Evolutionary conservation across 345 rosid species (phyloP), one percentile per base, ranked within the genome.

Genomic region (Salix viminalis): DNA sequence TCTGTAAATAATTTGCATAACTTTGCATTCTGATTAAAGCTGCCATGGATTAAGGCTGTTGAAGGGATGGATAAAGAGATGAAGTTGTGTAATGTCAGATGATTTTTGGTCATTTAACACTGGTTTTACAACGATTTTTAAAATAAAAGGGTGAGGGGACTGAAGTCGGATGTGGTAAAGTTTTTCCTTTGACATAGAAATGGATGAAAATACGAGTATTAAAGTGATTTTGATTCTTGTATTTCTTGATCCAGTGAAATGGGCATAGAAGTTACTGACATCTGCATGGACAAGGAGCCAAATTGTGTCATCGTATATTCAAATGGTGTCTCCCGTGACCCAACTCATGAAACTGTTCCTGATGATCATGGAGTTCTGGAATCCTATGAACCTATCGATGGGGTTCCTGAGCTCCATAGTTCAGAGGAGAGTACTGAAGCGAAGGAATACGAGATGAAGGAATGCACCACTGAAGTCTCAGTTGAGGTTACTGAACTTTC

Each of bases 281-380:
- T 90, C 37, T 90, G 96, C 83, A 88, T 87, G 91, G 98, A 94
- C 83, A 94, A 94, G 77, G 94, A 89, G 82, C 88, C 89, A 54
- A 90, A 91, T 84, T 84, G 83, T 77, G 88, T 86, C 48, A 80
- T 85, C 67, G 85, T 87, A 41, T 87, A 84, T 75, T 85, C 86
- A 15, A 85, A 87, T 69, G 87, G 87, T 72, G 85, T 81, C 75
- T 79, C 86, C 26, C 83, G 84, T 76, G 82, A 83, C 76, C 75
- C 87, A 71, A 80, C 46, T 77, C 81, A 82, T 77, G 90, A 84
- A 79, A 72, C 84, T 62, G 73, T 80, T 86, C 79, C 84, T 66
- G 79, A 76, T 72, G 90, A 78, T 76, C 79, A 69, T 34, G 80
- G 82, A 56, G 86, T 75, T 75, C 70, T 77, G 65, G 89, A 83